A percentile compares a stretch with the other conserved stretches of the same genome.
Evolutionary conservation across 2,329 filamentous ascomycete species (phyloP).

Genomic region (Ceratocystis harringtonii): DNA sequence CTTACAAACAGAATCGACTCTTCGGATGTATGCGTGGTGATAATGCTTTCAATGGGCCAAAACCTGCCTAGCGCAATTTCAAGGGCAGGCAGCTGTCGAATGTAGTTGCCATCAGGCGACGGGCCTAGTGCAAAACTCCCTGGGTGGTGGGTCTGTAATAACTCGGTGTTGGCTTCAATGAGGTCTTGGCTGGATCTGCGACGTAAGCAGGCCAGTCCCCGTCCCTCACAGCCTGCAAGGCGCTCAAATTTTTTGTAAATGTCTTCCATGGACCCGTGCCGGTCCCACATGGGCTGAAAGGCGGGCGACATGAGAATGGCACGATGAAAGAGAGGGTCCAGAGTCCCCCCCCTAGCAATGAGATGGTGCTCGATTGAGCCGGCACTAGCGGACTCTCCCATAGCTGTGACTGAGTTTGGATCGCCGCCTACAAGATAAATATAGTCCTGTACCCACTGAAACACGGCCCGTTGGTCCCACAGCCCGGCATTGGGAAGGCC

Average conservation of each 20-base stretch:
- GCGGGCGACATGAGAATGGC: conserved; percentile 26
- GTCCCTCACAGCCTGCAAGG: conserved; percentile 23
- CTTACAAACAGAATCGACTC: conserved; percentile 24
- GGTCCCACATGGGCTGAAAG: conserved; percentile 26
- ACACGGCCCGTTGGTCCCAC: conserved; percentile 30
- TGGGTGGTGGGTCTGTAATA: conserved; percentile 21
- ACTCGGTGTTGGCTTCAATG: conserved; percentile 21
- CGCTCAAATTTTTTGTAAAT: conserved; percentile 24
- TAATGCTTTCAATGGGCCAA: conserved; percentile 21
- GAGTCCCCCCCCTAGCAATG: conserved; percentile 29
- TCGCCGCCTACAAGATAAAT: conserved; percentile 34
- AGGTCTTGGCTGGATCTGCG: conserved; percentile 20
- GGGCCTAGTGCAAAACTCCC: conserved; percentile 25
- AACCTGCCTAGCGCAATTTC: conserved; percentile 23
- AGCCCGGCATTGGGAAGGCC: conserved; percentile 31
- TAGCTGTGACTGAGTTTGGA: conserved; percentile 30
- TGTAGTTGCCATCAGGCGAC: conserved; percentile 23
- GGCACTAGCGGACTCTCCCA: conserved; percentile 37
- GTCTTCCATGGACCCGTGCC: conserved; percentile 22
- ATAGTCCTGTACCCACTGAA: conserved; percentile 35
- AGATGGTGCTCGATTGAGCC: conserved; percentile 37
- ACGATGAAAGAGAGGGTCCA: conserved; percentile 29
- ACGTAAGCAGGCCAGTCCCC: conserved; percentile 23
- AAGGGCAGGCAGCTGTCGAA: conserved; percentile 24
- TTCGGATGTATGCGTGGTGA: conserved; percentile 24